Percentiles rank a stretch among this genome's conserved stretches.
phyloP scores from a whole-genome alignment of 176 grass and related monocot genomes.

The Panicum miliaceum region DNA sequence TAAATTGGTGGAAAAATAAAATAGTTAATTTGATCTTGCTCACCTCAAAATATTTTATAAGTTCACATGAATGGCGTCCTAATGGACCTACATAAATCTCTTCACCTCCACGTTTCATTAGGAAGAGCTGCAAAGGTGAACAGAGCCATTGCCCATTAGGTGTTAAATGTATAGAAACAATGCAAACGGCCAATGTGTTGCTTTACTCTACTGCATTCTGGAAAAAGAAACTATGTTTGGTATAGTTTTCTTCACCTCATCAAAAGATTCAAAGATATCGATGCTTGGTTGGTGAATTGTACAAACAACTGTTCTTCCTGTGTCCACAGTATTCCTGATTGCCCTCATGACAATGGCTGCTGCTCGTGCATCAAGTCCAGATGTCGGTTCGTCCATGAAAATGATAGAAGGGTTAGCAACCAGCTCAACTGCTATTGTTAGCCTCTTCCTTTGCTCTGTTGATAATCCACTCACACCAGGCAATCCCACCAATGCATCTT shows the following conservation, averaged over 20 bases:
- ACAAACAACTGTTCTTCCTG: conserved; percentile 77
- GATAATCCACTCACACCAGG: conserved; percentile 78
- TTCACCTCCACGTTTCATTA: conserved; percentile 84
- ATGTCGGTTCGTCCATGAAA: conserved; percentile 96
- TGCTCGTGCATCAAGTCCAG: conserved; percentile 81
- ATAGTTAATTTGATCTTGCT: conserved; percentile 11
- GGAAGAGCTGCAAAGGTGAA: conserved; percentile 58
- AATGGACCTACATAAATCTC: conserved; percentile 85
- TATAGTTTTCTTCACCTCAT: conserved; percentile 62
- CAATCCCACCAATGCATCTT: conserved; percentile 74
- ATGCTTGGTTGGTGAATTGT: conserved; percentile 90
- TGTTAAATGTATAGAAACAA: conserved; percentile 16
- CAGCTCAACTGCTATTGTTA: conserved; percentile 87
- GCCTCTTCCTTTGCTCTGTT: conserved; percentile 85
- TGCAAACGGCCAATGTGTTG: neutral
- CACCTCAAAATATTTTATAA: conserved; percentile 84
- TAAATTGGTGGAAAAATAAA: conserved; percentile 3
- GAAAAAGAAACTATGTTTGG: conserved; percentile 2
- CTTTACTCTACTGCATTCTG: neutral
- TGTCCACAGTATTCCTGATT: conserved; percentile 83
- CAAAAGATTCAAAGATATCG: conserved; percentile 90
- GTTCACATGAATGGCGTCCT: conserved; percentile 61
- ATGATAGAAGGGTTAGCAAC: conserved; percentile 89
- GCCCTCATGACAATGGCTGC: conserved; percentile 92
- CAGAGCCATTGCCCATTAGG: conserved; percentile 4